Evolutionary conservation across 2,329 filamentous ascomycete species (phyloP), one percentile per base, ranked within the genome.

Genomic region (Fusarium sp.): DNA sequence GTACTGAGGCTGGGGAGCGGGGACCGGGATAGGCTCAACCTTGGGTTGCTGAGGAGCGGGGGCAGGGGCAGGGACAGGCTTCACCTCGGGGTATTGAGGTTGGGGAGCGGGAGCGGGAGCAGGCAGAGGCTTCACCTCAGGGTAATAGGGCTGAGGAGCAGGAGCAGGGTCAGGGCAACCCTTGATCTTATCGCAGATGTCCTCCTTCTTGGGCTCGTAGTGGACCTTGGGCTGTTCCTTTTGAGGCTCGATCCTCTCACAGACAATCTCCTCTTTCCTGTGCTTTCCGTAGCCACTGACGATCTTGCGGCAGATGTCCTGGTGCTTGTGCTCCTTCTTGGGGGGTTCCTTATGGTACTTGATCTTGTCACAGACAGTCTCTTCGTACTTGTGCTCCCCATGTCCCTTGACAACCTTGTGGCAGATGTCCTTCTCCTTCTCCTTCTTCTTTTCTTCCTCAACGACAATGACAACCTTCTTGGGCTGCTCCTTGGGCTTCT

Each of bases 291-390:
- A 18, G 34, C 34, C 34, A 38, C 34, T 38, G 18, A 38, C 40
- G 18, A 52, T 42, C 34, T 52, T 68, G 14, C 63, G 44, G 44
- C 66, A 70, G 22, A 70, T 60, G 6, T 66, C 18, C 18, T 38
- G 34, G 18, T 38, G 34, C 27, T 68, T 58, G 24, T 27, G 24
- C 32, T 66, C 40, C 53, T 67, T 63, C 62, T 66, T 61, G 38
- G 56, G 46, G 25, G 30, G 32, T 27, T 49, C 38, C 24, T 62
- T 50, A 16, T 45, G 34, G 16, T 61, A n/a, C 52, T 69, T 47
- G 24, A 46, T 30, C 40, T 60, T 60, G 8, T 63, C 58, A 38
- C 66, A 69, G 16, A 61, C 42, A 20, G 55, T 51, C 42, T 49
- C 60, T 27, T 70, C 40, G 12, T 66, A 32, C 63, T 59, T 52